Evolutionary conservation across 2,329 filamentous ascomycete species (phyloP).

Genomic region (Penicillium sp.): DNA sequence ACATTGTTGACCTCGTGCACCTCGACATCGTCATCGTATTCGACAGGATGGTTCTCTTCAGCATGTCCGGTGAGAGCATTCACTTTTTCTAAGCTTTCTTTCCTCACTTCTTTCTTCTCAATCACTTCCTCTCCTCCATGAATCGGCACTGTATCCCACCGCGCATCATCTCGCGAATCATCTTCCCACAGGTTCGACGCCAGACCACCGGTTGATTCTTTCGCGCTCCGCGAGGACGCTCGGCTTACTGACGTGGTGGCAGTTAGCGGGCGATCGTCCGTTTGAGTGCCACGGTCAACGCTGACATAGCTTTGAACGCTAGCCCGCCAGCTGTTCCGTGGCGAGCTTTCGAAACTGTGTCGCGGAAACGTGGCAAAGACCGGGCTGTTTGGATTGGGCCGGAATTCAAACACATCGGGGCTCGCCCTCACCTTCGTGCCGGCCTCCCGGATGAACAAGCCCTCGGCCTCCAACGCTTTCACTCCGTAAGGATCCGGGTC

Average conservation of each 20-base stretch:
- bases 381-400: constrained; percentile 69
- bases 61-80: constrained; percentile 11
- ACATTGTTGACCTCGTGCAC: constrained; percentile 48
- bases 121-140: constrained; percentile 13
- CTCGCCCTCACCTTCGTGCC: constrained; percentile 66
- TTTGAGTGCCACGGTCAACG: constrained; percentile 61
- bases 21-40: constrained; percentile 30
- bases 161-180: constrained; percentile 10
- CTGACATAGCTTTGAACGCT: constrained; percentile 61
- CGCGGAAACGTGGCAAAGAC: constrained; percentile 53
- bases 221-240: constrained; percentile 31
- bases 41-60: constrained; percentile 11
- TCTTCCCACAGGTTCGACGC: constrained; percentile 21
- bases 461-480: constrained; percentile 74
- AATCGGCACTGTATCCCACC: constrained; percentile 25
- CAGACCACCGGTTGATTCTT: constrained; percentile 18
- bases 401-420: constrained; percentile 77
- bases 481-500: constrained; percentile 93
- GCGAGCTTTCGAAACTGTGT: constrained; percentile 63
- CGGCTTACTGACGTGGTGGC: constrained; percentile 32
- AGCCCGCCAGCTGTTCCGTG: constrained; percentile 57
- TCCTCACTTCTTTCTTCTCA: constrained; percentile 3
- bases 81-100: constrained; percentile 10
- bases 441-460: constrained; percentile 85
- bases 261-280: constrained; percentile 48